Evolutionary conservation across 352 stramenopile species (phyloP).

Genomic region (Pythium chondricola): DNA sequence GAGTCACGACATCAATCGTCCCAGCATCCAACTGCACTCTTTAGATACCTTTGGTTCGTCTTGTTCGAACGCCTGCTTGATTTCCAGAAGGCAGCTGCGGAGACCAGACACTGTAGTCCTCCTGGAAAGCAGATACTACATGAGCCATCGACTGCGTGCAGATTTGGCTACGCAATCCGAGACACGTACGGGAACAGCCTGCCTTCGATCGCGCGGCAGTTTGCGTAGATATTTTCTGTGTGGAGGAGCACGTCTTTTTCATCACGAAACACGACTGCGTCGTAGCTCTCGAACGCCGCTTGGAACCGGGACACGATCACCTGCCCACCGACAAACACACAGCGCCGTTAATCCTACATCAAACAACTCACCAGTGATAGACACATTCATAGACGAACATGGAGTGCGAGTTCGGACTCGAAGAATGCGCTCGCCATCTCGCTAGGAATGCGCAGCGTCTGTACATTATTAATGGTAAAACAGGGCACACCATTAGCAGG

Average conservation of each 20-base stretch:
- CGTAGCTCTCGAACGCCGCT: slow-evolving; percentile 35
- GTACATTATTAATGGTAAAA: neutral
- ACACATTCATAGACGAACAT: too few species aligned
- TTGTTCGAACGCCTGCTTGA: slow-evolving; percentile 43
- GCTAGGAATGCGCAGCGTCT: slow-evolving; percentile 29
- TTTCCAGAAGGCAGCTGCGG: slow-evolving; percentile 38
- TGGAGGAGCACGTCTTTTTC: slow-evolving; percentile 63
- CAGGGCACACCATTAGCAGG: neutral
- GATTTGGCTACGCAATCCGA: neutral
- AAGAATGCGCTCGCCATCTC: slow-evolving; percentile 35
- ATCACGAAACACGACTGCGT: slow-evolving; percentile 59
- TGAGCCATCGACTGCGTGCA: too few species aligned
- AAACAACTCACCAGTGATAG: too few species aligned
- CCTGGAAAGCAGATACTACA: too few species aligned
- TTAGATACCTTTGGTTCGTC: slow-evolving; percentile 52
- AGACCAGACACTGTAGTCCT: too few species aligned
- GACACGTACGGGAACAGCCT: slow-evolving; percentile 39
- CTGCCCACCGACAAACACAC: too few species aligned
- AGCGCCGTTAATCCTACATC: too few species aligned
- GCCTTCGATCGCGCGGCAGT: slow-evolving; percentile 34
- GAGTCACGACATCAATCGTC: too few species aligned
- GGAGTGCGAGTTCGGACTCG: slow-evolving; percentile 48
- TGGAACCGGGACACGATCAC: slow-evolving; percentile 60
- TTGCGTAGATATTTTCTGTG: slow-evolving; percentile 47
- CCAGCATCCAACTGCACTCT: too few species aligned